Conservation (phyloP, 75 land plant genomes). For the Sequoiadendron giganteum region DNA sequence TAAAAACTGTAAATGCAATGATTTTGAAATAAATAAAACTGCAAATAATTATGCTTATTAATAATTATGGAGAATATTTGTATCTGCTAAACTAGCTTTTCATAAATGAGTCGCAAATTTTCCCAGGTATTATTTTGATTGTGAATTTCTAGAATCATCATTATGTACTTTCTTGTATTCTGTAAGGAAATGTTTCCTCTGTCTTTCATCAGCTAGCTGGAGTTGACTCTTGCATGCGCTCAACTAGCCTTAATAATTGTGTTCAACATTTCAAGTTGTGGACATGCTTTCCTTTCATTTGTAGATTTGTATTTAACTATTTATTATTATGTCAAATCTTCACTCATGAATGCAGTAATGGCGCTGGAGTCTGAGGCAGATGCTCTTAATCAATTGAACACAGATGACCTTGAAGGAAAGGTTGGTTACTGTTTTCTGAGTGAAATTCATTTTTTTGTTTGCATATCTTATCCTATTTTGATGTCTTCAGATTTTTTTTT, state of each 20-base stretch:
- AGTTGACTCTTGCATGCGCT: not conserved
- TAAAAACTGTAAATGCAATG: not conserved
- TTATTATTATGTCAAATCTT: not conserved
- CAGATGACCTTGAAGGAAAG: slow-evolving; percentile 98
- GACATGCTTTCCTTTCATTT: not conserved
- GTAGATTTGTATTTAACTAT: not conserved
- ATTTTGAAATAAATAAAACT: not conserved
- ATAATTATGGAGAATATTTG: not conserved
- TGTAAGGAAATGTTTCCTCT: not conserved
- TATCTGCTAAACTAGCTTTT: not conserved
- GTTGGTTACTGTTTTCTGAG: slow-evolving; percentile 28
- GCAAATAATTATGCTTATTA: not conserved
- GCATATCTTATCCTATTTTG: not conserved
- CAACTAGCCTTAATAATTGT: not conserved
- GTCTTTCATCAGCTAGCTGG: not conserved
- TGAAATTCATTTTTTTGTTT: not conserved
- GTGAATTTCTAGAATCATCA: not conserved
- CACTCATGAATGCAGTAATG: slow-evolving; percentile 51
- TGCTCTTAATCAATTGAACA: slow-evolving; percentile 77
- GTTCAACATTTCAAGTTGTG: not conserved
- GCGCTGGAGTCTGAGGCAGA: slow-evolving; percentile 98
- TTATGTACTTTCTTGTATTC: not conserved
- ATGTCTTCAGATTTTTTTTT: not conserved
- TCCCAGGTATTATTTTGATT: not conserved
- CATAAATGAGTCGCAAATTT: not conserved